Conservation (phyloP, 163 green algal genomes). For the Scenedesmus sp. region DNA sequence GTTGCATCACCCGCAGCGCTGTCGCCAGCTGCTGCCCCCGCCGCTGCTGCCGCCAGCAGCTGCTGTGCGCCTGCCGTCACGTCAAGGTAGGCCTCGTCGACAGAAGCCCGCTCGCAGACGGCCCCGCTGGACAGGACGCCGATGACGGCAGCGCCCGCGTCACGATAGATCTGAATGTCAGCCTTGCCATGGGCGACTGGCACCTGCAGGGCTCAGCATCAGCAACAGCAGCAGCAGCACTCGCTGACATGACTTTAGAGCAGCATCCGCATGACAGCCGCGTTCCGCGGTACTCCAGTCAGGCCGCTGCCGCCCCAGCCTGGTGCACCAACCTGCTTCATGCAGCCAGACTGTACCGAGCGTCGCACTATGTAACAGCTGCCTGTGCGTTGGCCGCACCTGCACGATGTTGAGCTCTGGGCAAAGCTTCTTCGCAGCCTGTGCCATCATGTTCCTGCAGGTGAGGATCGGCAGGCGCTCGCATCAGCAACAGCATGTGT, state of each 20-base stretch:
- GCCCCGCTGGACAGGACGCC: slow-evolving; percentile 64
- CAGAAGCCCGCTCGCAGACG: slow-evolving; percentile 75
- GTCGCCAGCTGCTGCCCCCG: neutral
- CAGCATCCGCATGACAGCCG: neutral
- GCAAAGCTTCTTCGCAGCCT: slow-evolving; percentile 79
- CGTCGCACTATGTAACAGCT: no score
- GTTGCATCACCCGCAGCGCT: neutral
- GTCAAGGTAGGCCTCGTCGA: slow-evolving; percentile 86
- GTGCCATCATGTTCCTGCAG: slow-evolving; percentile 79
- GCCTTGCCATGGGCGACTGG: slow-evolving; percentile 86
- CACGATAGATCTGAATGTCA: slow-evolving; percentile 83
- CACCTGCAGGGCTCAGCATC: slow-evolving; percentile 77
- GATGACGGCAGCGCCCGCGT: slow-evolving; percentile 65
- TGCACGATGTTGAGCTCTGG: slow-evolving; percentile 70
- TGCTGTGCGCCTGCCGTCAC: slow-evolving; percentile 77
- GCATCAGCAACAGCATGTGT: neutral
- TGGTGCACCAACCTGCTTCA: neutral
- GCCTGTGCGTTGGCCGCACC: neutral
- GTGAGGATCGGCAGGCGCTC: neutral
- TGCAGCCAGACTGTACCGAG: neutral
- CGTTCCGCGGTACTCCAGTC: no score
- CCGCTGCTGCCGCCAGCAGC: slow-evolving; percentile 60
- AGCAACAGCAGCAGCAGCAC: neutral
- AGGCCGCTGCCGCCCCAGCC: neutral
- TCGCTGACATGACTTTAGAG: no score